Base-by-base conservation (phyloP, 805 yeast species). In the Saturnispora dispora region DNA sequence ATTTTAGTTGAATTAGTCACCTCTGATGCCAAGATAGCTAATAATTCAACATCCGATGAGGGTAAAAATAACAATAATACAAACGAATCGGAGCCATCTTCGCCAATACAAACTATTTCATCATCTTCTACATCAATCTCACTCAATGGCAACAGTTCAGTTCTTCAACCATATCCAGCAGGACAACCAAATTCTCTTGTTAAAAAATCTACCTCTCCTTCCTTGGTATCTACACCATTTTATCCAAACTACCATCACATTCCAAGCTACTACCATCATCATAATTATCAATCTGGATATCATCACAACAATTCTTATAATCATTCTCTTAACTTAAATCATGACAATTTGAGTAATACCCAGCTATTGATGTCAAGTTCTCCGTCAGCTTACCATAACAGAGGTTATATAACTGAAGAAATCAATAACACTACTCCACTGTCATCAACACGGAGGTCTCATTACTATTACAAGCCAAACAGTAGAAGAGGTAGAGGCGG, bases 1-100 rank as follows among this genome's bases (percentile, higher is more conserved):
- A 61, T 82, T 3, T 61, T 79, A 33, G 71, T 74, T 42, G 71
- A 74, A 46, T 66, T 82, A 48, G 82, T 81, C 2, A 68, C 73
- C 37, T 83, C 79, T 37, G 84, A 80, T 57, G 56, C 57, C 18
- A 56, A 58, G 46, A 62, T 65, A 42, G 59, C 73, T 35, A 65
- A 65, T 18, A 42, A 36, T 37, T n/a, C 40, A 37, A 35, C 17
- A 18, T 18, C 23, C 18, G 44, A 48, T 37, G 37, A 39, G 32
- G n/a, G 36, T 32, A 45, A 23, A 23, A 45, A 36, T 28, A 28
- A 53, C 56, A 10, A 30, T 51, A 45, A 54, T 57, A 41, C 40
- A 32, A 48, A 44, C 22, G 22, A 44, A 7, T 44, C 46, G 15
- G 46, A 17, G 30, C 35, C 61, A 2, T 62, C 67, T 11, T 45